Percentiles rank a stretch among this genome's conserved stretches.
phyloP scores from a whole-genome alignment of 805 yeast genomes.

The Diddensiella caesifluorescens region DNA sequence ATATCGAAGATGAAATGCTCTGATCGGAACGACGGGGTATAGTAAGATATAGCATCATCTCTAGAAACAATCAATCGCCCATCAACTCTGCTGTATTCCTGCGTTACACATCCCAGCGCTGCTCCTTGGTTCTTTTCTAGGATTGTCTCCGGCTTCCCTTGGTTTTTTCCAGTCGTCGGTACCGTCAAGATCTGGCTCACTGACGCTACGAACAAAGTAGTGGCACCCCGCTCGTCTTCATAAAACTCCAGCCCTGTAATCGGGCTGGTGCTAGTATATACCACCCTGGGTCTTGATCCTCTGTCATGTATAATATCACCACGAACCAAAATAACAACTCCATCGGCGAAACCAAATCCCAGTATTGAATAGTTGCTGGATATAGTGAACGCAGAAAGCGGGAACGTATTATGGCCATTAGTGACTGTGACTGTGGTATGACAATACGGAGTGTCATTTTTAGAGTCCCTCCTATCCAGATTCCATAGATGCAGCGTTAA shows the following conservation, averaged over 20 bases:
- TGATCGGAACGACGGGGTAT: constrained; percentile 37
- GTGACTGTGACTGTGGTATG: constrained; percentile 58
- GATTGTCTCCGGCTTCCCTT: constrained; percentile 51
- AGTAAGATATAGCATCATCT: constrained; percentile 58
- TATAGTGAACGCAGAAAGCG: constrained; percentile 60
- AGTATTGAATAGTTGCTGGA: constrained; percentile 54
- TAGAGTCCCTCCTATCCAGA: constrained; percentile 38
- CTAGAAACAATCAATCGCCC: constrained; percentile 60
- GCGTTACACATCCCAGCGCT: constrained; percentile 40
- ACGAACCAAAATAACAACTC: constrained; percentile 70
- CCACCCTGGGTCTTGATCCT: constrained; percentile 80
- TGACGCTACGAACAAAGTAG: constrained; percentile 64
- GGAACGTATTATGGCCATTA: constrained; percentile 72
- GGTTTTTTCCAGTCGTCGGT: constrained; percentile 72
- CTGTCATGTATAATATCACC: constrained; percentile 87
- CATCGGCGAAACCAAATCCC: constrained; percentile 79
- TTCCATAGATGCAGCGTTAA: constrained; percentile 69
- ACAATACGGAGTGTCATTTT: constrained; percentile 38
- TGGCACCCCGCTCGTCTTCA: constrained; percentile 35
- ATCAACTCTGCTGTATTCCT: constrained; percentile 18
- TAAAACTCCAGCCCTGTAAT: constrained; percentile 69
- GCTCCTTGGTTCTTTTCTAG: constrained; percentile 46
- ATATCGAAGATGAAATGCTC: constrained; percentile 52
- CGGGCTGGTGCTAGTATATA: constrained; percentile 63
- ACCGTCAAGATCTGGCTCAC: constrained; percentile 66